Evolutionary conservation across 192 early-diverging fungal species (phyloP).

Genomic region (Backusella psychrophila): DNA sequence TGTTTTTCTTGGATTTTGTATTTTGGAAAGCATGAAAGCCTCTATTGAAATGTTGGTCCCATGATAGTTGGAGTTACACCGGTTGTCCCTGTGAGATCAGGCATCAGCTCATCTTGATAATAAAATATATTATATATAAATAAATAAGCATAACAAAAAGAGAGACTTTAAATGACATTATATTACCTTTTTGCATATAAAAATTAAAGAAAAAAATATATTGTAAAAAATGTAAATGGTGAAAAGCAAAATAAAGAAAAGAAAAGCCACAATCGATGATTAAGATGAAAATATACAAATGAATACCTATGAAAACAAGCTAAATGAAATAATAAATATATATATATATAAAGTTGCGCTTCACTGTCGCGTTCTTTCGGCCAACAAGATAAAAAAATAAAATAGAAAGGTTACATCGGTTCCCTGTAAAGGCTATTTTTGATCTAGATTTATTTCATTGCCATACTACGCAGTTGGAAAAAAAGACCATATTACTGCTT

Average conservation of each 20-base stretch:
- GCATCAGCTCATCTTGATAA: not conserved
- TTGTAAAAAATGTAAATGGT: not conserved
- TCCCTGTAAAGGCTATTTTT: not conserved
- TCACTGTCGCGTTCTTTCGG: not conserved
- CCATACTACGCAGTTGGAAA: not conserved
- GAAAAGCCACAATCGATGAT: not conserved
- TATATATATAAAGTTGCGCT: not conserved
- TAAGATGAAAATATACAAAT: not conserved
- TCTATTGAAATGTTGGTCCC: not conserved
- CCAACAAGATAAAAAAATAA: not conserved
- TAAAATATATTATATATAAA: not conserved
- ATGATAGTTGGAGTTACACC: not conserved
- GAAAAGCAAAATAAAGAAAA: not conserved
- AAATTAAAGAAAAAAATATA: not conserved
- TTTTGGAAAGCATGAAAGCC: not conserved
- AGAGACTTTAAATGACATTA: not conserved
- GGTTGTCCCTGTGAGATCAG: not conserved
- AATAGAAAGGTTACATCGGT: not conserved
- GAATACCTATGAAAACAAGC: not conserved
- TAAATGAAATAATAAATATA: not conserved
- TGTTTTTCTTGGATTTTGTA: not conserved
- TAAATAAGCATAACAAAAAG: not conserved
- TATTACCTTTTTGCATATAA: not conserved
- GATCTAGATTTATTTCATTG: not conserved
- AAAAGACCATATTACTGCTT: not conserved